These are phyloP conservation scores for Fonsecaea erecta DNA, from an alignment of 2,329 filamentous ascomycete species.

Conservation along the genomic window DNA sequence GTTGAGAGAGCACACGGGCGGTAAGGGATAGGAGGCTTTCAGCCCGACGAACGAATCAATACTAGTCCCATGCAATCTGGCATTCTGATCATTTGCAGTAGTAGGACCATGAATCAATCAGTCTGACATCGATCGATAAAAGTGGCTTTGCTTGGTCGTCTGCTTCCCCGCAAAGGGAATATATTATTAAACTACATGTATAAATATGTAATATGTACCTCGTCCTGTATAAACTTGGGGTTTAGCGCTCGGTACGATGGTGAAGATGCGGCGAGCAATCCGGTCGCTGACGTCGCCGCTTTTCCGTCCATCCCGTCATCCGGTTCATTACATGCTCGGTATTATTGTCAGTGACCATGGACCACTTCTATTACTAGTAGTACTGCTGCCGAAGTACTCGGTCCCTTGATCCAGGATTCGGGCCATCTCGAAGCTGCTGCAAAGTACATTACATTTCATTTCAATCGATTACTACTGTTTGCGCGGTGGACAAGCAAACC, in stretches of 20 bases:
- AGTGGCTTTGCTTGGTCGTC: not conserved
- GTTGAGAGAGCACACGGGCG: slow-evolving; percentile 9
- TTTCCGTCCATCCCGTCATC: no score
- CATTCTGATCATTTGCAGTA: not conserved
- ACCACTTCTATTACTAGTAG: no score
- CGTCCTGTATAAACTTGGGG: not conserved
- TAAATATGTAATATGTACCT: no score
- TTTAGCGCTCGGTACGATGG: not conserved
- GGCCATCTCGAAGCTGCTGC: no score
- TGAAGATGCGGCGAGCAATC: slow-evolving; percentile 27
- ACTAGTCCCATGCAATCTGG: not conserved
- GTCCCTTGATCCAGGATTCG: no score
- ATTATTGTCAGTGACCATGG: no score
- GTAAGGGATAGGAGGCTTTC: not conserved
- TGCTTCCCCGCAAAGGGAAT: not conserved
- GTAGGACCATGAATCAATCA: not conserved
- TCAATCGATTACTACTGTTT: no score
- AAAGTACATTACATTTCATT: no score
- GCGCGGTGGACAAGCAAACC: no score
- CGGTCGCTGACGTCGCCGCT: slow-evolving; percentile 33
- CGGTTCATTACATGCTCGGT: no score
- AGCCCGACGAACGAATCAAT: not conserved
- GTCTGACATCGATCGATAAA: not conserved
- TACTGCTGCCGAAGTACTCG: no score
- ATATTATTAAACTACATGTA: no score